Base-by-base conservation (phyloP, 2,329 filamentous ascomycete genomes). In the Verticillium tricorpus region DNA sequence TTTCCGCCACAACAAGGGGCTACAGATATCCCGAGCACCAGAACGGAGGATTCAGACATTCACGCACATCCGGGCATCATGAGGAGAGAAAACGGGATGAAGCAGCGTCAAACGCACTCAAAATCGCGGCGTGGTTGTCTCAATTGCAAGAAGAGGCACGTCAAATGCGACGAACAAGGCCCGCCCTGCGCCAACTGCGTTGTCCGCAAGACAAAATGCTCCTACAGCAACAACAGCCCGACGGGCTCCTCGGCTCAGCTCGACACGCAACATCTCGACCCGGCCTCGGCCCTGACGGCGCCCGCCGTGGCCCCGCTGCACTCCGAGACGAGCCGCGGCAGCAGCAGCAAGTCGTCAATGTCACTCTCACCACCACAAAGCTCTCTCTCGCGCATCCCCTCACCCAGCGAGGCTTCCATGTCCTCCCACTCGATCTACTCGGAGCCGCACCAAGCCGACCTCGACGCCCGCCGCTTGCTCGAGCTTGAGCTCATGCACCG, bases 401-500 rank as follows among this genome's bases (percentile, higher is more conserved):
- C 45, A 5, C 45, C 45, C 9, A 25, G 45, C 12, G 45, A 52
- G 22, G 22, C 19, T 3, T 52, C 45, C 45, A 5, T 52, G 3
- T 52, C 45, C 5, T 52, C 45, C 9, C 22, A n/a, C 3, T 22
- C 45, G 2, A 19, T 19, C 19, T 22, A 9, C n/a, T 28, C 28
- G 28, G 28, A 28, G 28, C 28, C 28, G 28, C 28, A 28, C 28
- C 28, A 28, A 19, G n/a, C 19, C 45, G n/a, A 61, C 14, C 1
- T 45, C 37, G 66, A 66, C 57, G 63, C 64, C 9, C 68, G 67
- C 0, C 68, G 72, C 32, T 65, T 72, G 17, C 67, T 78, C 28
- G 80, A 82, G 61, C 72, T 84, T 9, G 80, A 83, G 62, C 67
- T 84, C 55, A 82, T 84, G 78, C 80, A 83, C 64, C 78, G 78